Evolutionary conservation across 352 stramenopile species (phyloP), one percentile per base, ranked within the genome.

Genomic region (Blastocystis sp.): DNA sequence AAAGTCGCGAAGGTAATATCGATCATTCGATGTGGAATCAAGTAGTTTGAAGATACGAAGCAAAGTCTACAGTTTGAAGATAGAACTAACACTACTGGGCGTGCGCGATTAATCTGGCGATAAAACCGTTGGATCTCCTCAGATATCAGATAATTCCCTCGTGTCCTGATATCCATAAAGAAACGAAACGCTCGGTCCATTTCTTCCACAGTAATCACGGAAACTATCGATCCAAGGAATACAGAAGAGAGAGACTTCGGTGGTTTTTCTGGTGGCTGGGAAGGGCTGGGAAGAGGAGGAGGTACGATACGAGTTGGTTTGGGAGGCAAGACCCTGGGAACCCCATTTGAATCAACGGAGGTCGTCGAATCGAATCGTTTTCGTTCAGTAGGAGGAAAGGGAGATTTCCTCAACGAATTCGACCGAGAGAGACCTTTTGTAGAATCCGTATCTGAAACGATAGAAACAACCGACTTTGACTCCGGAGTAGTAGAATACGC

Each of bases 91-190:
- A 37, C 1, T 54, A 84, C 73, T 23, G 53, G 43, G 15, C 29
- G 26, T 39, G 50, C 47, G 6, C 18, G 15, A 45, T 68, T 43
- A 23, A 84, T 34, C 8, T 84, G 73, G 8, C 15, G 47, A 55
- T 66, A 84, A 37, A 84, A 84, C 43, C 43, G 7, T 20, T 29
- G 8, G 29, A 84, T 11, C 2, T 66, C 73, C 9, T 26, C 50
- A n/a, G 5, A 26, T 8, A 9, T 20, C 4, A 84, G 23, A 43
- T 18, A 84, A 43, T 84, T 68, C n/a, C 23, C 47, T 5, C 11
- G 73, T 9, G 20, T 66, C 23, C 73, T 34, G 4, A 84, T 39
- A n/a, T 84, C 54, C 56, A 26, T 39, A 55, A 84, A 84, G 73
- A 69, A 84, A 15, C 9, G 34, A 26, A 84, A 68, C 11, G 50